Evolutionary conservation across 1,284 basidiomycete species (phyloP).

Genomic region (Ganoderma lingzhi): DNA sequence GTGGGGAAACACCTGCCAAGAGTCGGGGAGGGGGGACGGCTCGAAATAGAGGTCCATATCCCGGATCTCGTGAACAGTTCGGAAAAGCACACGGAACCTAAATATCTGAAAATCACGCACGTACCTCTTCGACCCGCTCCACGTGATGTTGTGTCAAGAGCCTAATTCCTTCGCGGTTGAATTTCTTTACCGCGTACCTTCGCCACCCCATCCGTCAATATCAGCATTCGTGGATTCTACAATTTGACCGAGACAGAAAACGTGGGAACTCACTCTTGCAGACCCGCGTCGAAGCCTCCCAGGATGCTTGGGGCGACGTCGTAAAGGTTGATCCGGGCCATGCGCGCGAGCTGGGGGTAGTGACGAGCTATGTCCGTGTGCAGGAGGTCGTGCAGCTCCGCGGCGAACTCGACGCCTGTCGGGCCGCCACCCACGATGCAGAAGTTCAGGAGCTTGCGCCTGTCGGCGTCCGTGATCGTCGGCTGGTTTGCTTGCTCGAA

Average conservation of each 20-base stretch:
- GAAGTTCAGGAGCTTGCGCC: conserved; percentile 77
- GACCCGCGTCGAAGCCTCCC: conserved; percentile 76
- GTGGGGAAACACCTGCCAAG: conserved; percentile 4
- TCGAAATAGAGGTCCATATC: background rate
- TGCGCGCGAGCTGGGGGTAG: conserved; percentile 68
- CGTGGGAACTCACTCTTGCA: conserved; percentile 60
- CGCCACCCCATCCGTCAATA: conserved; percentile 26
- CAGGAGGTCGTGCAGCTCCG: conserved; percentile 88
- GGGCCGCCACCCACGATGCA: conserved; percentile 84
- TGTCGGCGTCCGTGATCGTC: conserved; percentile 68
- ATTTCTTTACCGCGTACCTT: conserved; percentile 77
- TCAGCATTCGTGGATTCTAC: background rate
- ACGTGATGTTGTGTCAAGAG: conserved; percentile 85
- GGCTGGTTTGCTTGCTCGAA: conserved; percentile 87
- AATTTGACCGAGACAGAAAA: conserved; percentile 13
- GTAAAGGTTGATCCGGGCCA: conserved; percentile 79
- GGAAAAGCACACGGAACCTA: background rate
- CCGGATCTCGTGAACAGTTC: conserved; percentile 6
- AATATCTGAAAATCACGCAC: background rate
- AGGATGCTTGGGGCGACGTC: conserved; percentile 87
- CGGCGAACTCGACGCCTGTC: conserved; percentile 86
- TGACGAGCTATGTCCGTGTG: conserved; percentile 76
- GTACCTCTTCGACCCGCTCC: conserved; percentile 74
- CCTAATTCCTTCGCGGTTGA: conserved; percentile 80
- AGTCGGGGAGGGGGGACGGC: too few species aligned